A percentile compares a stretch with the other conserved stretches of the same genome.
Conservation (phyloP, 257 asterid genomes). For the Fraxinus quadrangulata region DNA sequence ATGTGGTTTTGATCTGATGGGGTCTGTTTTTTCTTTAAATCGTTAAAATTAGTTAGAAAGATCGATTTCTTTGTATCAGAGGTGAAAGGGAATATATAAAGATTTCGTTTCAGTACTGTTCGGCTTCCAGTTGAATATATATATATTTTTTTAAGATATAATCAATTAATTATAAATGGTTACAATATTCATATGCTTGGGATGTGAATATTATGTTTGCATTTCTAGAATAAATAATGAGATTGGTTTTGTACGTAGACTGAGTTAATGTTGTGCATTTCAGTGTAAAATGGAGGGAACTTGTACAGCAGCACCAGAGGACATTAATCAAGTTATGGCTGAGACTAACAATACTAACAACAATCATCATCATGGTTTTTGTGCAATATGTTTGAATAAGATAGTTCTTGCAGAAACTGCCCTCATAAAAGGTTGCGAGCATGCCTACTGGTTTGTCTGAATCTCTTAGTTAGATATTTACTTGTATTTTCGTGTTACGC, state of each 20-base stretch:
- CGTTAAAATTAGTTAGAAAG: not conserved
- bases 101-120: not conserved
- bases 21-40: not conserved
- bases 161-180: too few species aligned
- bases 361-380: conserved; percentile 56
- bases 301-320: conserved; percentile 36
- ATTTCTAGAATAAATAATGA: not conserved
- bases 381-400: conserved; percentile 81
- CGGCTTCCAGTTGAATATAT: not conserved
- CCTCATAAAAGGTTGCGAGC: conserved; percentile 99
- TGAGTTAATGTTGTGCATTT: conserved; percentile 30
- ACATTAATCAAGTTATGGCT: conserved; percentile 29
- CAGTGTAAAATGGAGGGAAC: conserved; percentile 39
- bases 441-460: conserved; percentile 92
- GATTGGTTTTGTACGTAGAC: conserved; percentile 14
- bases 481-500: not conserved
- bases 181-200: too few species aligned
- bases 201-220: not conserved
- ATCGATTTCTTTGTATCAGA: not conserved
- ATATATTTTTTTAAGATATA: too few species aligned
- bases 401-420: conserved; percentile 84
- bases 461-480: conserved; percentile 22
- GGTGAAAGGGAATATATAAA: not conserved
- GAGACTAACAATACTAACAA: conserved; percentile 28
- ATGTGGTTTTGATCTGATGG: not conserved